A percentile compares a stretch with the other conserved stretches of the same genome.
phyloP scores from a whole-genome alignment of 2,329 filamentous ascomycete genomes.

The Karstenula rhodostoma region DNA sequence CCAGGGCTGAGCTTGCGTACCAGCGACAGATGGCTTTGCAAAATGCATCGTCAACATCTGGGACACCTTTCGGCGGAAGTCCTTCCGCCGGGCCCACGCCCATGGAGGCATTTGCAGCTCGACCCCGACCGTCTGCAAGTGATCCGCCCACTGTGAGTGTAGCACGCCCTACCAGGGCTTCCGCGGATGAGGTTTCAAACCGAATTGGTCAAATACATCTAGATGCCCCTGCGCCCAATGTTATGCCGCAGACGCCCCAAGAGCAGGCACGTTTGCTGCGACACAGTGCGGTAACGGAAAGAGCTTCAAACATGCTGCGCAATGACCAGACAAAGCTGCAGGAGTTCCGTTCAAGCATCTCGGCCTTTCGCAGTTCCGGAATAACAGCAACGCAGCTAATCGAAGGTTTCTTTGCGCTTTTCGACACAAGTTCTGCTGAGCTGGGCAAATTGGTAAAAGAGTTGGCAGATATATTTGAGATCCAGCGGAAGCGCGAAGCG shows the following conservation, averaged over 20 bases:
- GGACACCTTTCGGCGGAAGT: constrained; percentile 84
- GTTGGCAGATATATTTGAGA: constrained; percentile 90
- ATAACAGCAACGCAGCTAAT: constrained; percentile 79
- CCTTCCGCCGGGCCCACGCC: constrained; percentile 64
- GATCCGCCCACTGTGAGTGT: constrained; percentile 52
- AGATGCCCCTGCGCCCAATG: constrained; percentile 42
- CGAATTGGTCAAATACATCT: constrained; percentile 30
- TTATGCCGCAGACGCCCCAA: constrained; percentile 65
- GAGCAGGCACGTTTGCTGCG: constrained; percentile 82
- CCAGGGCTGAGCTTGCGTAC: constrained; percentile 87
- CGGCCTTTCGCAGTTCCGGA: constrained; percentile 75
- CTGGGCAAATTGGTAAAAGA: constrained; percentile 91
- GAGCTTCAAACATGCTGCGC: constrained; percentile 80
- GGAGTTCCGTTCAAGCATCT: constrained; percentile 81
- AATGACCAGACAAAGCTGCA: constrained; percentile 78
- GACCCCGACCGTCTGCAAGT: constrained; percentile 52
- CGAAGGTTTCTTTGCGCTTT: constrained; percentile 86
- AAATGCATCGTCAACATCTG: constrained; percentile 80
- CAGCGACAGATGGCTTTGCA: constrained; percentile 93
- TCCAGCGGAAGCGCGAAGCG: constrained; percentile 74
- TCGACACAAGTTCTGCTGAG: constrained; percentile 80
- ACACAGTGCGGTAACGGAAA: constrained; percentile 85
- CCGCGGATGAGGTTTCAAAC: constrained; percentile 29
- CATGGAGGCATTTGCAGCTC: constrained; percentile 55
- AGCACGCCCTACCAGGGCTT: constrained; percentile 38